Evolutionary conservation across 1,284 basidiomycete genomes (phyloP).

Genomic region (Naganishia albida): DNA sequence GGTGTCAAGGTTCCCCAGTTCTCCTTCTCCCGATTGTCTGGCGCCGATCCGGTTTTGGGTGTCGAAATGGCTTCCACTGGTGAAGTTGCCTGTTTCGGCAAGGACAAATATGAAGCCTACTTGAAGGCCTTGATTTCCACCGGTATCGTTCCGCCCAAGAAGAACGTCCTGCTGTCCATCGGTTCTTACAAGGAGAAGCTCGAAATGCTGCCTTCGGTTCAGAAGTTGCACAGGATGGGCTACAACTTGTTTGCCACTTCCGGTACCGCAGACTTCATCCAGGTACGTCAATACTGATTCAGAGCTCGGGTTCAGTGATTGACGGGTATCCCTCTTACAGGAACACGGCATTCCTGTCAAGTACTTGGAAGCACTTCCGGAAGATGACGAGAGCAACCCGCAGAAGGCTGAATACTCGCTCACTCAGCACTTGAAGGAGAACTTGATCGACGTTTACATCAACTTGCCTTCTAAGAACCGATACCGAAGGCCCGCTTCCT

Average conservation of each 20-base stretch:
- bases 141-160: slow-evolving; percentile 89
- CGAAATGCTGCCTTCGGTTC: slow-evolving; percentile 93
- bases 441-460: slow-evolving; percentile 98
- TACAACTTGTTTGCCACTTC: slow-evolving; percentile 97
- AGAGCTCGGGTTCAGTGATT: background rate
- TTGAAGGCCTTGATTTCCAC: slow-evolving; percentile 95
- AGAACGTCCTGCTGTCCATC: slow-evolving; percentile 91
- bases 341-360: slow-evolving; percentile 59
- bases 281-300: slow-evolving; percentile 58
- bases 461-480: slow-evolving; percentile 98
- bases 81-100: slow-evolving; percentile 97
- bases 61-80: slow-evolving; percentile 99
- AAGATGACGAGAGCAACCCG: slow-evolving; percentile 66
- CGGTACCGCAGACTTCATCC: slow-evolving; percentile 94
- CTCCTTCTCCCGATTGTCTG: slow-evolving; percentile 91
- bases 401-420: slow-evolving; percentile 96
- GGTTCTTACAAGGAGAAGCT: slow-evolving; percentile 98
- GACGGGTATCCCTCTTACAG: slow-evolving; percentile 12
- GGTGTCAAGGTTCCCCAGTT: slow-evolving; percentile 99
- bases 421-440: slow-evolving; percentile 91
- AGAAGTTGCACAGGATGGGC: slow-evolving; percentile 89
- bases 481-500: slow-evolving; percentile 94
- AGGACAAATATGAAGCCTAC: slow-evolving; percentile 97
- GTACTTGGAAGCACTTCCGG: slow-evolving; percentile 85
- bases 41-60: slow-evolving; percentile 96